These are phyloP conservation scores for Emydomyces testavorans DNA, from an alignment of 2,329 filamentous ascomycete species.

Conservation along the genomic window DNA sequence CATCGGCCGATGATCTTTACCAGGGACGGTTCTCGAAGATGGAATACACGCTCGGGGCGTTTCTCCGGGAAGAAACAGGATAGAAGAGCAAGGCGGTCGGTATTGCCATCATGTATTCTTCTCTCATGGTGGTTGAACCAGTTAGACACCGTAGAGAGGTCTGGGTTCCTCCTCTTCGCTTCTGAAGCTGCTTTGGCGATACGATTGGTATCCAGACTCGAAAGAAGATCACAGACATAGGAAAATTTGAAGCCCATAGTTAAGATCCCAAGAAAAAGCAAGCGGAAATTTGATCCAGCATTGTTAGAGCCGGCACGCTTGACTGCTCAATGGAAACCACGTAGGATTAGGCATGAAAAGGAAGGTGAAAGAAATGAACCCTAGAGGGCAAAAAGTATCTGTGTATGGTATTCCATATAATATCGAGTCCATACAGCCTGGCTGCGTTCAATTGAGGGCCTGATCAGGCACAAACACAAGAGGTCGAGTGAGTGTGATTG, in stretches of 20 bases:
- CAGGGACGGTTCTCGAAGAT: slow-evolving; percentile 50
- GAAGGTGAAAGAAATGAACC: background rate
- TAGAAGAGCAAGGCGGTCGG: slow-evolving; percentile 53
- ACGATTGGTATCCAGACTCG: slow-evolving; percentile 48
- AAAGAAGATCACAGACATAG: slow-evolving; percentile 62
- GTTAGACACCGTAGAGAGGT: slow-evolving; percentile 39
- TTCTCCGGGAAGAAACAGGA: slow-evolving; percentile 66
- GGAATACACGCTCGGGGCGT: slow-evolving; percentile 67
- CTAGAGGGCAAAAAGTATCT: background rate
- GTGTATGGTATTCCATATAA: background rate
- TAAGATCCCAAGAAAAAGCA: background rate
- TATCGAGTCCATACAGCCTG: background rate
- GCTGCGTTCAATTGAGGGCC: background rate
- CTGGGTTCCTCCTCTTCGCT: slow-evolving; percentile 23
- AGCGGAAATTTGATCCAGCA: background rate
- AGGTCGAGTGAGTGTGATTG: background rate
- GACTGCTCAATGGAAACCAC: background rate
- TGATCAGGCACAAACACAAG: background rate
- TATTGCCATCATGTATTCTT: slow-evolving; percentile 46
- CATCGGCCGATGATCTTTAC: slow-evolving; percentile 56
- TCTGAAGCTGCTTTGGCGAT: slow-evolving; percentile 26
- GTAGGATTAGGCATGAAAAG: background rate
- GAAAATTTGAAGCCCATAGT: slow-evolving; percentile 46
- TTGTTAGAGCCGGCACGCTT: background rate
- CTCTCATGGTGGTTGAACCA: slow-evolving; percentile 61